Base-by-base conservation (phyloP, 2,329 filamentous ascomycete genomes). In the Lachnellula hyalina region DNA sequence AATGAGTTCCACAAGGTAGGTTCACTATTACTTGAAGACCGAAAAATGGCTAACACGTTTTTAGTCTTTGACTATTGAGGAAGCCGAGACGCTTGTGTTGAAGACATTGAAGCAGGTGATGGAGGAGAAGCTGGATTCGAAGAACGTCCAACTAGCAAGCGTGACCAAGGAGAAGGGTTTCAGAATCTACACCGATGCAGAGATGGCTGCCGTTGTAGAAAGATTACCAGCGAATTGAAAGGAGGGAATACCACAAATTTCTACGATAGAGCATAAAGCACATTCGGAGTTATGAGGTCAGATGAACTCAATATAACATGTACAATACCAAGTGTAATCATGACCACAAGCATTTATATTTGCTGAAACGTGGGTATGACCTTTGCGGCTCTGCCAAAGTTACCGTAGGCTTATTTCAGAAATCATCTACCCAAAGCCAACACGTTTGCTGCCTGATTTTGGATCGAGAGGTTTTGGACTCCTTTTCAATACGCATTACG, bases 21-120 rank as follows among this genome's bases (percentile, higher is more conserved):
- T 44, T 8, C n/a, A 19, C 25, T 42, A 51, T 42, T 21, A 40
- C 19, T 21, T 17, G 14, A 28, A 34, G 32, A 17, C 12, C 19
- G 48, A 17, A 12, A 19, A 25, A 48, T 28, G 6, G 14, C 15
- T 15, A n/a, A n/a, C 15, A 25, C 23, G 15, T 64, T 71, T 54
- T 15, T 61, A 87, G 83, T 97, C 93, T 55, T 81, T 99, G 61
- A 96, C 92, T 42, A 86, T 99, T 60, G 78, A 82, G 54, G 94
- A 99, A 71, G 94, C 94, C 55, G 94, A 99, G 77, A 94, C 92
- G 3, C 77, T 99, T 63, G 92, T 96, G 50, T 79, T 99, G 69
- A 97, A 97, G 84, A 99, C 94, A 38, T 75, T 99, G 72, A 99
- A 97, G 82, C 94, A 99, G 77, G 94, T 99, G 65, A 99, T 99